phyloP scores from a whole-genome alignment of 805 yeast genomes.

The Saturnispora galanensis region DNA sequence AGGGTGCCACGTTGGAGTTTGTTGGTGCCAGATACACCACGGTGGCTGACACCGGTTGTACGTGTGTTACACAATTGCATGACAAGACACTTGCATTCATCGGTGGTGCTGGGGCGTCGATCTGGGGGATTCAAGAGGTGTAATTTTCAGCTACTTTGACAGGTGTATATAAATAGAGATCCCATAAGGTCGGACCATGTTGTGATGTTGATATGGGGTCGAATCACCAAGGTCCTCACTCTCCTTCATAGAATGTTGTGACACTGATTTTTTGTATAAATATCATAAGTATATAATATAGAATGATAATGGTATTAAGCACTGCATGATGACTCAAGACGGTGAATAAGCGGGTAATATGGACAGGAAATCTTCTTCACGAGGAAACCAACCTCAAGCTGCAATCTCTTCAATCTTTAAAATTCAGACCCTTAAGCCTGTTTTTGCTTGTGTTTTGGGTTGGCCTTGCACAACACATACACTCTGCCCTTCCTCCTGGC shows the following conservation, averaged over 20 bases:
- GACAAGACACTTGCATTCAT: slow-evolving; percentile 33
- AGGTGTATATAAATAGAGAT: too few species aligned
- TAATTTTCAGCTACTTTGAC: neutral
- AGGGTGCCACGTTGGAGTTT: slow-evolving; percentile 24
- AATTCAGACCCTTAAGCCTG: slow-evolving; percentile 42
- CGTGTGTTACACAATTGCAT: slow-evolving; percentile 30
- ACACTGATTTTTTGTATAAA: neutral
- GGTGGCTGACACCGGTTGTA: slow-evolving; percentile 83
- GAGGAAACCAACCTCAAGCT: too few species aligned
- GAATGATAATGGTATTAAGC: neutral
- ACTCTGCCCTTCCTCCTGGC: slow-evolving; percentile 94
- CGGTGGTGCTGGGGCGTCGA: slow-evolving; percentile 73
- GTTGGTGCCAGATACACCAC: slow-evolving; percentile 53
- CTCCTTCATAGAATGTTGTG: too few species aligned
- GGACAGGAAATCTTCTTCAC: too few species aligned
- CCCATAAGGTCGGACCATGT: too few species aligned
- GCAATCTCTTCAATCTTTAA: too few species aligned
- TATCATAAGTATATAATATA: neutral
- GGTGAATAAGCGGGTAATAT: too few species aligned
- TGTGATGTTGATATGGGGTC: too few species aligned
- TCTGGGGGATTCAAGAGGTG: slow-evolving; percentile 14
- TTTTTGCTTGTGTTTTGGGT: slow-evolving; percentile 91
- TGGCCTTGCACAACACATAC: slow-evolving; percentile 85
- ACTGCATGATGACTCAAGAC: too few species aligned
- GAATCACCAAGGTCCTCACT: too few species aligned